phyloP scores from a whole-genome alignment of 129 eudicot species.

The Artemisia argyi region DNA sequence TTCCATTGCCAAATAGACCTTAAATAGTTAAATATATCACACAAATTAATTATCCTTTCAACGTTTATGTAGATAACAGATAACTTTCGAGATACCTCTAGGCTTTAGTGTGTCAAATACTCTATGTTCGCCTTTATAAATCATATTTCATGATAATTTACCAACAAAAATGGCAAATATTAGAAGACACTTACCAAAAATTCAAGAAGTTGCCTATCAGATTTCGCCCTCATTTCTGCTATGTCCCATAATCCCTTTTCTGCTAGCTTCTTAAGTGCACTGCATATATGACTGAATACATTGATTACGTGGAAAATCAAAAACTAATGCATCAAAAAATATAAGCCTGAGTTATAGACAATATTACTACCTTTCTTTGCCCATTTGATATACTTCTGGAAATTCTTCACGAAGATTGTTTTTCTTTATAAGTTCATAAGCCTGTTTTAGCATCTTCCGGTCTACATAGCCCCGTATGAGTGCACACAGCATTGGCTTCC shows the following conservation, averaged over 20 bases:
- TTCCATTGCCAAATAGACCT: slow-evolving; percentile 99
- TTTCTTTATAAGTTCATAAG: slow-evolving; percentile 69
- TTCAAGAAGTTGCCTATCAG: slow-evolving; percentile 68
- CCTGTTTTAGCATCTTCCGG: slow-evolving; percentile 51
- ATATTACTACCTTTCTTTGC: slow-evolving; percentile 69
- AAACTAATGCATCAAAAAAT: not conserved
- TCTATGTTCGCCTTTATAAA: not conserved
- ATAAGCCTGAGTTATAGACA: slow-evolving; percentile 3
- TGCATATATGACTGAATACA: slow-evolving; percentile 46
- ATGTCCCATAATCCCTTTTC: slow-evolving; percentile 90
- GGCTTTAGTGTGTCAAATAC: not conserved
- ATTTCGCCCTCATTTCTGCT: slow-evolving; percentile 68
- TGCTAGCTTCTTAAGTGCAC: slow-evolving; percentile 71
- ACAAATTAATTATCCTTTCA: not conserved
- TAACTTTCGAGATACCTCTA: slow-evolving; percentile 14
- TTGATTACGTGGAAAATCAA: slow-evolving; percentile 30
- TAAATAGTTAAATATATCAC: slow-evolving; percentile 11
- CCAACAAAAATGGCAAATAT: slow-evolving; percentile 10
- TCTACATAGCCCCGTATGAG: slow-evolving; percentile 68
- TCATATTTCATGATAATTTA: not conserved
- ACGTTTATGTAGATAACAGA: slow-evolving; percentile 1
- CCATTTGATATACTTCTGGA: slow-evolving; percentile 81
- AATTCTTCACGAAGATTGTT: slow-evolving; percentile 70
- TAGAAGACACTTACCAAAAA: slow-evolving; percentile 53
- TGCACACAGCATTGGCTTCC: slow-evolving; percentile 65